A percentile compares a stretch with the other conserved stretches of the same genome.
Evolutionary conservation across 768 basidiomycete genomes (phyloP).

Genomic region (Phlebiopsis gigantea): DNA sequence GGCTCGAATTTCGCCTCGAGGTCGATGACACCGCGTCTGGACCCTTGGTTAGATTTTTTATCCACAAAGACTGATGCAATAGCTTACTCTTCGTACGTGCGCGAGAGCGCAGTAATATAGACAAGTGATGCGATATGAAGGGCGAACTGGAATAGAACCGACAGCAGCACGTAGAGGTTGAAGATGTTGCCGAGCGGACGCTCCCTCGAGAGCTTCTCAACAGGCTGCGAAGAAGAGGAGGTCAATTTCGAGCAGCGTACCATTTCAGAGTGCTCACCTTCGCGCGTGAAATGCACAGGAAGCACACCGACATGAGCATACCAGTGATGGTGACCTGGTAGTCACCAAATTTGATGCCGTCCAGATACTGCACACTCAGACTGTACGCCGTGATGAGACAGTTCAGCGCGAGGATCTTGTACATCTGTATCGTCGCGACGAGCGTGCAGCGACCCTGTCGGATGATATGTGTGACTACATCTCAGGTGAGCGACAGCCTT

Average conservation of each 20-base stretch:
- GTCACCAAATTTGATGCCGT: conserved; percentile 99
- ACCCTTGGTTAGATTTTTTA: neutral
- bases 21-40: conserved; percentile 73
- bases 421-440: conserved; percentile 99
- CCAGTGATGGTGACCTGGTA: conserved; percentile 98
- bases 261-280: conserved; percentile 47
- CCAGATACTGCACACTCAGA: conserved; percentile 93
- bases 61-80: neutral
- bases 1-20: conserved; percentile 97
- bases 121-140: conserved; percentile 87
- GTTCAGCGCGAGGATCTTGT: conserved; percentile 97
- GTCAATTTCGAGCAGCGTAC: neutral
- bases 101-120: conserved; percentile 88
- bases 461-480: conserved; percentile 91
- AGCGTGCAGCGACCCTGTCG: conserved; percentile 98
- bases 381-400: conserved; percentile 99
- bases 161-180: conserved; percentile 91
- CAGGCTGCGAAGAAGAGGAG: conserved; percentile 56
- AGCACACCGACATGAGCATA: conserved; percentile 97
- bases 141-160: conserved; percentile 89
- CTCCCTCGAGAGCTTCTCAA: conserved; percentile 91
- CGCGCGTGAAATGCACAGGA: conserved; percentile 95
- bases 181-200: conserved; percentile 94
- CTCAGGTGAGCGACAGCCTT: neutral
- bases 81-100: conserved; percentile 72